A percentile compares a stretch with the other conserved stretches of the same genome.
Evolutionary conservation across 345 rosid species (phyloP).

Genomic region (Eucalyptus rudis): DNA sequence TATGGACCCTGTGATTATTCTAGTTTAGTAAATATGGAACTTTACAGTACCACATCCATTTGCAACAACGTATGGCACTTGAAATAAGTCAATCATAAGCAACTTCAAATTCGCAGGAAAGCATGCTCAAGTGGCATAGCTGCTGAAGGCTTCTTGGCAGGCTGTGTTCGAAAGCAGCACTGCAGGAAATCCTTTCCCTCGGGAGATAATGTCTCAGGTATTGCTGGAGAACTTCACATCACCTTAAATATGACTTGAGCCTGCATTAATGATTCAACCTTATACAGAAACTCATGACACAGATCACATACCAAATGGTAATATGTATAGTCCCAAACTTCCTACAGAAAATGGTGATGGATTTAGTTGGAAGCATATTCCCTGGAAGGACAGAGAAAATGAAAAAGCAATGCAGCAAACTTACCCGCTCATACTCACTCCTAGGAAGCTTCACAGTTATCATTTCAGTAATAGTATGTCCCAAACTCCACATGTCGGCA

Average conservation of each 20-base stretch:
- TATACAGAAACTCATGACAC: neutral
- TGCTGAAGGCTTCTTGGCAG: constrained; percentile 76
- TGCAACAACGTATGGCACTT: neutral
- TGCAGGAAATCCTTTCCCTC: constrained; percentile 76
- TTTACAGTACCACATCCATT: neutral
- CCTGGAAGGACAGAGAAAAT: neutral
- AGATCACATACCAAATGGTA: neutral
- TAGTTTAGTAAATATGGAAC: too few relatives aligned
- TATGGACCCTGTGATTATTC: too few relatives aligned
- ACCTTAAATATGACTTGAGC: constrained; percentile 94
- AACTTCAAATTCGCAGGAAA: constrained; percentile 23
- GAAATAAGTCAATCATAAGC: neutral
- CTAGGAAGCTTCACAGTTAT: constrained; percentile 86
- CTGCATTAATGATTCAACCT: constrained; percentile 12
- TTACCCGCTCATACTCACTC: constrained; percentile 85
- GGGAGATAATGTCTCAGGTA: constrained; percentile 60
- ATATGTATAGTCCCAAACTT: neutral
- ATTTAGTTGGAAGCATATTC: neutral
- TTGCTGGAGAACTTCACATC: constrained; percentile 59
- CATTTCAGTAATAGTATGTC: constrained; percentile 64
- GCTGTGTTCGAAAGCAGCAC: constrained; percentile 72
- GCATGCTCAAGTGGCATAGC: constrained; percentile 54
- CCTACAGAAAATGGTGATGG: neutral
- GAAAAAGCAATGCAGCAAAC: neutral
- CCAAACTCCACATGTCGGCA: neutral